A percentile compares a stretch with the other conserved stretches of the same genome.
Evolutionary conservation across 2,329 filamentous ascomycete species (phyloP).

Genomic region (Aspergillus brasiliensis): DNA sequence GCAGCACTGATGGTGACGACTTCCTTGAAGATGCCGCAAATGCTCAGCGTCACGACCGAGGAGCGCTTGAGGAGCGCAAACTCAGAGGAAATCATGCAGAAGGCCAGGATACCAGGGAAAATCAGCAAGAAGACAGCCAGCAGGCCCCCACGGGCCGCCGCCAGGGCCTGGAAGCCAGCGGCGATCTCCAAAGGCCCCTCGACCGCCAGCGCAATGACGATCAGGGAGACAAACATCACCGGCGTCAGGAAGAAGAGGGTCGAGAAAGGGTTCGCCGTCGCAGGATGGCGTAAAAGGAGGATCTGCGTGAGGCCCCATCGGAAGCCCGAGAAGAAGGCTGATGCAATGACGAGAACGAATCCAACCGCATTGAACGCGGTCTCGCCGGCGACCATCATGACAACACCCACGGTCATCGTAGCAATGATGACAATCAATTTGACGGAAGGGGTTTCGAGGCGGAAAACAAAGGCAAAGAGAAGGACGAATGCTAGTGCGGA

Average conservation of each 20-base stretch:
- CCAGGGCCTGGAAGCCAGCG: slow-evolving; percentile 66
- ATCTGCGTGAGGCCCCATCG: slow-evolving; percentile 99
- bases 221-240: slow-evolving; percentile 86
- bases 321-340: slow-evolving; percentile 94
- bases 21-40: slow-evolving; percentile 98
- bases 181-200: slow-evolving; percentile 74
- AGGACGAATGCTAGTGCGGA: slow-evolving; percentile 94
- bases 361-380: slow-evolving; percentile 83
- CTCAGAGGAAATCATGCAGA: slow-evolving; percentile 94
- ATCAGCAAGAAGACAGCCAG: slow-evolving; percentile 73
- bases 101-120: slow-evolving; percentile 88
- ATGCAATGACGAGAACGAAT: slow-evolving; percentile 88
- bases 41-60: slow-evolving; percentile 91
- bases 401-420: slow-evolving; percentile 87
- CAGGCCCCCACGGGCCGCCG: slow-evolving; percentile 66
- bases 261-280: slow-evolving; percentile 93
- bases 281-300: slow-evolving; percentile 86
- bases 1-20: slow-evolving; percentile 93
- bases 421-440: slow-evolving; percentile 84
- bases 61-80: slow-evolving; percentile 94
- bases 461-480: slow-evolving; percentile 90
- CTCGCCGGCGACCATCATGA: slow-evolving; percentile 98
- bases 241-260: slow-evolving; percentile 98
- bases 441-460: slow-evolving; percentile 83
- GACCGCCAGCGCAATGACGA: slow-evolving; percentile 78